Evolutionary conservation across 371 early-diverging fungal species (phyloP).

Genomic region (Rhizopus stolonifer): DNA sequence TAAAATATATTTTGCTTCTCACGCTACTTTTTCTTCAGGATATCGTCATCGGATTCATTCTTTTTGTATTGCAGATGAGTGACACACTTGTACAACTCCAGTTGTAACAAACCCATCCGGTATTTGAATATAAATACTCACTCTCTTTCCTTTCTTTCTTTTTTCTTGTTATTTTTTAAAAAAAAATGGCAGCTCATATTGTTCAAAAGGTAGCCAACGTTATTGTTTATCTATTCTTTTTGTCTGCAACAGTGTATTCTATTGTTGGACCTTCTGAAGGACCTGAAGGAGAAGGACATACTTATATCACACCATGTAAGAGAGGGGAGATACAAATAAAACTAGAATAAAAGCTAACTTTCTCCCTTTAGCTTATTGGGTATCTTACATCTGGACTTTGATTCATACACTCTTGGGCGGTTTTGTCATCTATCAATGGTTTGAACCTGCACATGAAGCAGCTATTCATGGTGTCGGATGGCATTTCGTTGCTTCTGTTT

Average conservation of each 20-base stretch:
- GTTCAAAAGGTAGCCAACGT: conserved; percentile 66
- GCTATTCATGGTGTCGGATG: conserved; percentile 64
- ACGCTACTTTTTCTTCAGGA: too few species aligned
- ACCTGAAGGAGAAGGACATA: conserved; percentile 31
- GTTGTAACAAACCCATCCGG: not conserved
- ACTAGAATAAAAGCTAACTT: not conserved
- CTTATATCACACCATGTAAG: conserved; percentile 55
- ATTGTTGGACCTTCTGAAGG: conserved; percentile 51
- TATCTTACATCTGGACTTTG: conserved; percentile 60
- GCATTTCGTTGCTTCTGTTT: conserved; percentile 64
- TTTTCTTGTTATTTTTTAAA: conserved; percentile 1
- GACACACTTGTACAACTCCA: too few species aligned
- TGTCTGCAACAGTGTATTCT: conserved; percentile 61
- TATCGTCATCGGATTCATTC: too few species aligned
- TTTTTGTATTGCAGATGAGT: too few species aligned
- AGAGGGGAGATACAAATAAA: not conserved
- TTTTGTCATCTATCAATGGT: conserved; percentile 66
- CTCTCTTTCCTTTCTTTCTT: conserved; percentile 8
- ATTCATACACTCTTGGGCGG: conserved; percentile 68
- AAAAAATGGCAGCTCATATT: conserved; percentile 27
- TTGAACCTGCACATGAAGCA: conserved; percentile 59
- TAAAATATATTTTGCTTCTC: too few species aligned
- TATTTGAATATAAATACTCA: not conserved
- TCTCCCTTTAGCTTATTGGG: conserved; percentile 39
- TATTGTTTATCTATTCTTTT: conserved; percentile 66